Evolutionary conservation across 1,139 yeast genomes (phyloP).

Genomic region (Taiozyma sp.): DNA sequence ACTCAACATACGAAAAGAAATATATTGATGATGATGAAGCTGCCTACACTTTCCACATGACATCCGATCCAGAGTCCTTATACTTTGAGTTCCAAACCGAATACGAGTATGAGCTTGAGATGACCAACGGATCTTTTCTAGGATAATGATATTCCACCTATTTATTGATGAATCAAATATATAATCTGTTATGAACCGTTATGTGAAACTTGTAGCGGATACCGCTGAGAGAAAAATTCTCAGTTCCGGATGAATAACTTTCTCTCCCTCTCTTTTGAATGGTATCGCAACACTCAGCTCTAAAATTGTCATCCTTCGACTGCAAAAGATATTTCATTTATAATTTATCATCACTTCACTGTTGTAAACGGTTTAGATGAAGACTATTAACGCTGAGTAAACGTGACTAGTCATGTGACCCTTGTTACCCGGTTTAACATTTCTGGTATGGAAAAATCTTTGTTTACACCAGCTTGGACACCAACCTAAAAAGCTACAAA

Average conservation of each 20-base stretch:
- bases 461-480: neutral
- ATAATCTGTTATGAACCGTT: neutral
- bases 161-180: neutral
- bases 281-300: no score
- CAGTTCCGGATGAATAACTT: no score
- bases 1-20: conserved; percentile 28
- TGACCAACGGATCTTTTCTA: conserved; percentile 26
- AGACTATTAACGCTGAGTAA: no score
- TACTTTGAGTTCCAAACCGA: conserved; percentile 77
- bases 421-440: neutral
- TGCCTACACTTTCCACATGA: conserved; percentile 55
- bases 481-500: neutral
- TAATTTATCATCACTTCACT: no score
- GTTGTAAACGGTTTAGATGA: no score
- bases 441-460: neutral
- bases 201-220: no score
- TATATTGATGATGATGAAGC: conserved; percentile 65
- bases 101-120: conserved; percentile 38
- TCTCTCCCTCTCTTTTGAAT: no score
- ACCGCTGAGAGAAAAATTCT: no score
- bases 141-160: conserved; percentile 4
- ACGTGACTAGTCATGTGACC: neutral
- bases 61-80: conserved; percentile 63
- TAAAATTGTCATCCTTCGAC: no score
- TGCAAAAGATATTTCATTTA: no score